Conservation (phyloP, 306 rosid genomes). For the Crotalaria pallida region DNA sequence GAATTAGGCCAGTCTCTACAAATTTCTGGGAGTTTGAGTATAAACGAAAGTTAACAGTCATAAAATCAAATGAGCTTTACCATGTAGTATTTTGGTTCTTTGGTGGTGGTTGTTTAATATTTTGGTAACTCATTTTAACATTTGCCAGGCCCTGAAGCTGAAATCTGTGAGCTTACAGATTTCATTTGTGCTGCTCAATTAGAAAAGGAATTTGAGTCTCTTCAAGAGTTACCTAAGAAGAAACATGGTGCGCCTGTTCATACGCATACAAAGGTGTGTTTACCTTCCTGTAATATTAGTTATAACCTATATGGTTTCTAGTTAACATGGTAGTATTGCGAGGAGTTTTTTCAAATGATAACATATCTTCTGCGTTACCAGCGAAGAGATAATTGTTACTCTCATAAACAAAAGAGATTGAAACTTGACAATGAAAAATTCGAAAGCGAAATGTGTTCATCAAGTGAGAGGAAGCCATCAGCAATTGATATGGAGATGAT, state of each 20-base stretch:
- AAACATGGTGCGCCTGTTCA: background rate
- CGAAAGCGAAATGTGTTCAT: background rate
- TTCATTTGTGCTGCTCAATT: slow-evolving; percentile 65
- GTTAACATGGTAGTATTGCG: background rate
- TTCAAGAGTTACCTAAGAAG: background rate
- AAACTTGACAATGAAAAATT: background rate
- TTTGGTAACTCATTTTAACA: slow-evolving; percentile 3
- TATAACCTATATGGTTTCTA: background rate
- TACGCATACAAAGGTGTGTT: background rate
- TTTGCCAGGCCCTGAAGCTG: slow-evolving; percentile 47
- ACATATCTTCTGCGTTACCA: background rate
- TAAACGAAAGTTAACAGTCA: no score
- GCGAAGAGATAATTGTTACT: background rate
- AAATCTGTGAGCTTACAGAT: slow-evolving; percentile 57
- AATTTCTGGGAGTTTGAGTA: no score
- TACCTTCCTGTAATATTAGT: background rate
- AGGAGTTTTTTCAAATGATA: background rate
- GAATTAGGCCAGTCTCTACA: no score
- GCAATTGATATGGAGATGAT: slow-evolving; percentile 40
- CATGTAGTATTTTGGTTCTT: no score
- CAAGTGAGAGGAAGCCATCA: slow-evolving; percentile 4
- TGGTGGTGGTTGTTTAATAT: no score
- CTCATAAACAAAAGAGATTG: slow-evolving; percentile 6
- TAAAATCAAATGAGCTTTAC: no score
- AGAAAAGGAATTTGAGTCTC: slow-evolving; percentile 22